These are phyloP conservation scores for Albophoma yamanashiensis DNA, from an alignment of 2,329 filamentous ascomycete species.

Conservation along the genomic window DNA sequence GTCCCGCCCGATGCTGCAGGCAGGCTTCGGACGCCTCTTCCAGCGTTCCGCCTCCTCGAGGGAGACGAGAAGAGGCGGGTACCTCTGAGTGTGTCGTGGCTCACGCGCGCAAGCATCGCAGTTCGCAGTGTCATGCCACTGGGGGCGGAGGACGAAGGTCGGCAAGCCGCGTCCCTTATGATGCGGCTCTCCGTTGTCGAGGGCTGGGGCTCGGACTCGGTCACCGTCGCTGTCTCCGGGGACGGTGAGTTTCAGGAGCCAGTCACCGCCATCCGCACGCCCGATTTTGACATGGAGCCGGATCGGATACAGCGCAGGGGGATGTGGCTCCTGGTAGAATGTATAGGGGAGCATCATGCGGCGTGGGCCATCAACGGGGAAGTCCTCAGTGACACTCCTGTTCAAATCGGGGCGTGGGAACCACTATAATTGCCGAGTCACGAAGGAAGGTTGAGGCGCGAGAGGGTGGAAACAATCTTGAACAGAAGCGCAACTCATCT, in stretches of 20 bases:
- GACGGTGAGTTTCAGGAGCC: conserved; percentile 66
- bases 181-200: conserved; percentile 64
- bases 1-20: conserved; percentile 69
- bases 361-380: conserved; percentile 39
- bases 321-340: conserved; percentile 74
- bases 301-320: conserved; percentile 42
- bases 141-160: conserved; percentile 10
- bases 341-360: conserved; percentile 47
- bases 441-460: background rate
- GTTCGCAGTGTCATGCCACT: conserved; percentile 18
- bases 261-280: conserved; percentile 53
- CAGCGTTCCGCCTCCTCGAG: conserved; percentile 40
- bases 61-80: conserved; percentile 29
- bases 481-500: background rate
- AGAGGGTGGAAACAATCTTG: background rate
- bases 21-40: conserved; percentile 50
- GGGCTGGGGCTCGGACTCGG: conserved; percentile 59
- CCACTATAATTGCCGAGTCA: background rate
- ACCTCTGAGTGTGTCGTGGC: conserved; percentile 26
- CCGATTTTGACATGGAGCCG: conserved; percentile 66
- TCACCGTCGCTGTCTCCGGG: conserved; percentile 53
- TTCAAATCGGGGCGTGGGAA: conserved; percentile 34
- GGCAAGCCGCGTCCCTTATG: conserved; percentile 34
- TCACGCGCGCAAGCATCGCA: conserved; percentile 44
- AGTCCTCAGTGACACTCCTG: conserved; percentile 36